Conservation (phyloP, 768 basidiomycete genomes). For the Boletellus ananas region DNA sequence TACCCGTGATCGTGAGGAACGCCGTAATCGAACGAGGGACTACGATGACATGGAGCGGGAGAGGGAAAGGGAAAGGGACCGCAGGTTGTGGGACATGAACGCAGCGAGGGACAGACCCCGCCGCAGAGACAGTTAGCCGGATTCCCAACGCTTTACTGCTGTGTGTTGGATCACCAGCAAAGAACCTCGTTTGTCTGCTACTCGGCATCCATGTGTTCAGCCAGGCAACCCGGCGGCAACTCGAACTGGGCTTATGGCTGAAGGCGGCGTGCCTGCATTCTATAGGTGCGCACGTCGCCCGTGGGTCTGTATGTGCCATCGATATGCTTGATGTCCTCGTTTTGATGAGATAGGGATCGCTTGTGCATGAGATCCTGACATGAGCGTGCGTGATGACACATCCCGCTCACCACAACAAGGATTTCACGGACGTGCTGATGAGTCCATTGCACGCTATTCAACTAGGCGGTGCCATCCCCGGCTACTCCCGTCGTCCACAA, state of each 20-base stretch:
- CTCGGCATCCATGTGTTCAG: slow-evolving; percentile 9
- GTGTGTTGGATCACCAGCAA: slow-evolving; percentile 5
- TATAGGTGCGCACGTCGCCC: slow-evolving; percentile 7
- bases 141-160: neutral
- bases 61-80: slow-evolving; percentile 39
- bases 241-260: slow-evolving; percentile 15
- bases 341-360: slow-evolving; percentile 18
- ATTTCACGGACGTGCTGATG: slow-evolving; percentile 1
- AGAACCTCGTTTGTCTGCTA: neutral
- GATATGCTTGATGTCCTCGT: slow-evolving; percentile 13
- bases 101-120: slow-evolving; percentile 36
- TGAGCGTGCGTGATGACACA: slow-evolving; percentile 4
- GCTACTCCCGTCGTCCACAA: slow-evolving; percentile 2
- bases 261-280: slow-evolving; percentile 15
- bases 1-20: slow-evolving; percentile 18
- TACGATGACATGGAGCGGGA: slow-evolving; percentile 29
- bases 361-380: slow-evolving; percentile 2
- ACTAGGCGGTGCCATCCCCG: neutral
- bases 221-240: slow-evolving; percentile 9
- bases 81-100: slow-evolving; percentile 52
- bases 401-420: neutral
- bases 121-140: slow-evolving; percentile 18
- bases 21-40: slow-evolving; percentile 16
- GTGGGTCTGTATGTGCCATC: slow-evolving; percentile 10
- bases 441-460: slow-evolving; percentile 4